Conservation (phyloP, 208 protist genomes). For the Leishmania arabica region DNA sequence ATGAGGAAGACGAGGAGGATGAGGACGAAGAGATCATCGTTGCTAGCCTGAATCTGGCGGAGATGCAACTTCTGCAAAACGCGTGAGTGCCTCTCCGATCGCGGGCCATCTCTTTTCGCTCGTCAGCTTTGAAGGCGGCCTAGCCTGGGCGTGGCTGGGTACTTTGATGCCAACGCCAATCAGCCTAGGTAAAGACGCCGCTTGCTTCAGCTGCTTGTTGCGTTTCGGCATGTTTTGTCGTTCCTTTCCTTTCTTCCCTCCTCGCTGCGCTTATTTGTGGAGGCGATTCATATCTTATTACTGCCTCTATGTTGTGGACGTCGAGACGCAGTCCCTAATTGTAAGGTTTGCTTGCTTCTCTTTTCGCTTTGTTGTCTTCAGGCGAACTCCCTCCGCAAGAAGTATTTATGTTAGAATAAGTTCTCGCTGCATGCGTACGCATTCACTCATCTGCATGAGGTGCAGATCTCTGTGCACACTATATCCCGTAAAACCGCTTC, state of each 20-base stretch:
- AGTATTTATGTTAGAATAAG: not conserved
- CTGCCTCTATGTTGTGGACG: not conserved
- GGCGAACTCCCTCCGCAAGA: not conserved
- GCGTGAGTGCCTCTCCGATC: not conserved
- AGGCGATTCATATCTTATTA: not conserved
- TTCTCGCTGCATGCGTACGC: not conserved
- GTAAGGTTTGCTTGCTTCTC: not conserved
- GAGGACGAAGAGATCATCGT: constrained; percentile 48
- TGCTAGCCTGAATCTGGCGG: constrained; percentile 26
- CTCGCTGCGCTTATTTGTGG: not conserved
- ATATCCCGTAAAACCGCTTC: not conserved
- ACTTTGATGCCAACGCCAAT: not conserved
- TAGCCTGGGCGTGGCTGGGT: not conserved
- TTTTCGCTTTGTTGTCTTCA: constrained; percentile 3
- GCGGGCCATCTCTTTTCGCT: not conserved
- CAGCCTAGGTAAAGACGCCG: not conserved
- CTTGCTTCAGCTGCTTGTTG: not conserved
- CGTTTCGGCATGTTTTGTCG: not conserved
- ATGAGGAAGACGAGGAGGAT: constrained; percentile 40
- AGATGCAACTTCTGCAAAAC: constrained; percentile 2
- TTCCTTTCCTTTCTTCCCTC: not conserved
- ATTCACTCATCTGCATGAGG: not conserved
- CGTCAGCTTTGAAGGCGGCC: not conserved
- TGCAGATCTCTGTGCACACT: not conserved
- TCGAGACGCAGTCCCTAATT: not conserved